Conservation (phyloP, 768 basidiomycete genomes). For the Auriscalpium vulgare region DNA sequence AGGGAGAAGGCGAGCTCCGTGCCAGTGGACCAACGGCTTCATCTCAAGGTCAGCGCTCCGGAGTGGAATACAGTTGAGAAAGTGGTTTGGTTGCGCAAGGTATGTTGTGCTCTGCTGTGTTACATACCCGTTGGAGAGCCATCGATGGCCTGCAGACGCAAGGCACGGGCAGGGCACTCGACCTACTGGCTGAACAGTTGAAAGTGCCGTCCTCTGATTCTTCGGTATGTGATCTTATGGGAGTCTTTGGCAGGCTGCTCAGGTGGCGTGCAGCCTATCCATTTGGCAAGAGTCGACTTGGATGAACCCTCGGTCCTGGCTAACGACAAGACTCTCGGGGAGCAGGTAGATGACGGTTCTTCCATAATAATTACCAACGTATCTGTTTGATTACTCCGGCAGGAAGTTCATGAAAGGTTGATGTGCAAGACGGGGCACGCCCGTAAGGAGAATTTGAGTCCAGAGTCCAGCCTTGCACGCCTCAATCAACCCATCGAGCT, state of each 20-base stretch:
- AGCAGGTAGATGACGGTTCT: slow-evolving; percentile 49
- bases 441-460: too few relatives aligned
- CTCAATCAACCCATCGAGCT: too few relatives aligned
- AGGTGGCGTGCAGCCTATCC: slow-evolving; percentile 29
- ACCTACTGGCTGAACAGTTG: slow-evolving; percentile 38
- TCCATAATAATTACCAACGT: slow-evolving; percentile 5
- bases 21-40: slow-evolving; percentile 48
- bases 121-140: not conserved
- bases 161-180: slow-evolving; percentile 54
- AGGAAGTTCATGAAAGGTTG: too few relatives aligned
- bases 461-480: too few relatives aligned
- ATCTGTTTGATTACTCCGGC: too few relatives aligned
- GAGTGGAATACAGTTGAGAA: slow-evolving; percentile 29
- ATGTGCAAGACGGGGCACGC: too few relatives aligned
- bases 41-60: slow-evolving; percentile 38
- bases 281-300: slow-evolving; percentile 27
- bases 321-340: slow-evolving; percentile 41
- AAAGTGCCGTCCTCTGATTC: slow-evolving; percentile 23
- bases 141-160: slow-evolving; percentile 32
- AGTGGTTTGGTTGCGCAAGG: slow-evolving; percentile 69
- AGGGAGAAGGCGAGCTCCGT: slow-evolving; percentile 41
- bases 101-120: slow-evolving; percentile 21
- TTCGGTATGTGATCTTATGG: slow-evolving; percentile 23
- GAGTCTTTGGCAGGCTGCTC: not conserved
- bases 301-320: slow-evolving; percentile 25